These are phyloP conservation scores for Russula olivacea DNA, from an alignment of 768 basidiomycete genomes.

Conservation along the genomic window DNA sequence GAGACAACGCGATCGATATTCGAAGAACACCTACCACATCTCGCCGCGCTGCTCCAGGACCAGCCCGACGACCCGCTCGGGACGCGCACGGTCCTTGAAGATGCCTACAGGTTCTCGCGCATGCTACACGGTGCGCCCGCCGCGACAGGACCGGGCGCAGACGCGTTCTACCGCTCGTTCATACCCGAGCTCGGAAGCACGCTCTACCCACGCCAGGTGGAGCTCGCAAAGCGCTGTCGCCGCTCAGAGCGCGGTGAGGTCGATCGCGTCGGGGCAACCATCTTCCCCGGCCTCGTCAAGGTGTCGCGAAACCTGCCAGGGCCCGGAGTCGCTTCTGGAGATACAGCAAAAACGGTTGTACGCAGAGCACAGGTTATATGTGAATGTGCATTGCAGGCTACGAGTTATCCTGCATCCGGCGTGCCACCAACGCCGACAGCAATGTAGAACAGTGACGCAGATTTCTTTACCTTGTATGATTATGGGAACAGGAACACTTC, in stretches of 20 bases:
- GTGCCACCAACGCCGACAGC: not conserved
- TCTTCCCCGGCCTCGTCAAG: conserved; percentile 87
- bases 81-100: conserved; percentile 56
- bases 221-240: conserved; percentile 77
- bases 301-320: conserved; percentile 44
- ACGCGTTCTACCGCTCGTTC: conserved; percentile 82
- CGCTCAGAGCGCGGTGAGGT: conserved; percentile 66
- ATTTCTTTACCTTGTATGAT: not conserved
- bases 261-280: conserved; percentile 75
- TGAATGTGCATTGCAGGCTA: conserved; percentile 60
- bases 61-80: conserved; percentile 31
- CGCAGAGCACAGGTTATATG: conserved; percentile 82
- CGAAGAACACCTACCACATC: conserved; percentile 61
- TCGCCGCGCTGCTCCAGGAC: conserved; percentile 45
- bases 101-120: conserved; percentile 74
- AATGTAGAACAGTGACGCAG: not conserved
- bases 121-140: conserved; percentile 75
- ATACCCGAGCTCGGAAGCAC: conserved; percentile 75
- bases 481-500: not conserved
- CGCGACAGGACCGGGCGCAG: conserved; percentile 42
- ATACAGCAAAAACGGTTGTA: conserved; percentile 66
- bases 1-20: conserved; percentile 66
- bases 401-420: conserved; percentile 11
- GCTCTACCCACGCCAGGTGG: conserved; percentile 73
- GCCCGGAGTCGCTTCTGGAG: conserved; percentile 36